Evolutionary conservation across 305 asterid species (phyloP).

Genomic region (Fraxinus platypoda): DNA sequence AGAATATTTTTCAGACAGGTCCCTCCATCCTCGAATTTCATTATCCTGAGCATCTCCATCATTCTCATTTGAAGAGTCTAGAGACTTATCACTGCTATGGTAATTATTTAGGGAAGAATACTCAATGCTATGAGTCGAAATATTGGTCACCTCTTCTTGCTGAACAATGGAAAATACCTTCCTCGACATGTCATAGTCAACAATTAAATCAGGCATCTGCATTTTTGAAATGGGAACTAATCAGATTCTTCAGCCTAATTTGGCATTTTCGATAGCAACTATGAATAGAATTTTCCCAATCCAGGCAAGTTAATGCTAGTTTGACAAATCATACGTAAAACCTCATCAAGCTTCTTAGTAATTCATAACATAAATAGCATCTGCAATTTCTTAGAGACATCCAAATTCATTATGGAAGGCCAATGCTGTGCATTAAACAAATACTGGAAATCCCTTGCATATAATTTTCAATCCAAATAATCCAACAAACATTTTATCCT

Average conservation of each 20-base stretch:
- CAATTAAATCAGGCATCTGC: conserved; percentile 88
- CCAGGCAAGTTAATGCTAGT: neutral
- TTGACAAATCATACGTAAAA: neutral
- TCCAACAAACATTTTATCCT: neutral
- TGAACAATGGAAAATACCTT: conserved; percentile 53
- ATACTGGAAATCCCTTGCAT: neutral
- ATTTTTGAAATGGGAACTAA: conserved; percentile 9
- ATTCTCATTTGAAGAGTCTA: conserved; percentile 19
- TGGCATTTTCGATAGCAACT: conserved; percentile 1
- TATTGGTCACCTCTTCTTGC: conserved; percentile 68
- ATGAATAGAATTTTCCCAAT: neutral
- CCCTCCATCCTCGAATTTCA: conserved; percentile 38
- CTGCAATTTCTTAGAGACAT: neutral
- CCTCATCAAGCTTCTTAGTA: neutral
- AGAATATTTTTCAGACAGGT: conserved; percentile 51
- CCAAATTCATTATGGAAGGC: neutral
- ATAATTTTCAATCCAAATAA: neutral
- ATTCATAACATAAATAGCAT: neutral
- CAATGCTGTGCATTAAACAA: neutral
- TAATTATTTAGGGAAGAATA: conserved; percentile 17
- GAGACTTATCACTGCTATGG: conserved; percentile 22
- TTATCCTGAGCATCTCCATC: conserved; percentile 27
- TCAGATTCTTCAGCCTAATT: conserved; percentile 4
- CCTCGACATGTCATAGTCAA: conserved; percentile 80
- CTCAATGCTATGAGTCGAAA: conserved; percentile 23